A percentile compares a stretch with the other conserved stretches of the same genome.
Conservation (phyloP, 441 rosid genomes). For the Adansonia grandidieri region DNA sequence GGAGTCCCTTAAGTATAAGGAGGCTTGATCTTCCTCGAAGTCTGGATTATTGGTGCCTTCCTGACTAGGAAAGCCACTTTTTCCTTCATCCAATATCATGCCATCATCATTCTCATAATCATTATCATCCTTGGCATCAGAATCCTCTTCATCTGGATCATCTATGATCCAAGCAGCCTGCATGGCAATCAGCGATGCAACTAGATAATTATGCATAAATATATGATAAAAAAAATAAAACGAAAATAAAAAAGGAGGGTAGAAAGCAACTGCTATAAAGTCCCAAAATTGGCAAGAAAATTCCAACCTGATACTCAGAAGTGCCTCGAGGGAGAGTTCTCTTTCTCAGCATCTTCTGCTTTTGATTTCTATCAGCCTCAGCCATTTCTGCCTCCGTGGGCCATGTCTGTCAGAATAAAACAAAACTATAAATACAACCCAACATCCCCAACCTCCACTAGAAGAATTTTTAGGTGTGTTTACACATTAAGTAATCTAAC, state of each 20-base stretch:
- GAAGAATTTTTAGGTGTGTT: background rate
- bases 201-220: conserved; percentile 7
- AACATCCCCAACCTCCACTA: background rate
- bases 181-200: conserved; percentile 6
- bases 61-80: conserved; percentile 43
- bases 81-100: conserved; percentile 82
- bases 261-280: background rate
- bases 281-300: conserved; percentile 11
- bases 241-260: background rate
- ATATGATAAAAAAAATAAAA: background rate
- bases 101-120: conserved; percentile 53
- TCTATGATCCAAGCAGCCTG: conserved; percentile 99
- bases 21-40: conserved; percentile 68
- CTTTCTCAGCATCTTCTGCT: conserved; percentile 58
- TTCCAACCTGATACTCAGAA: conserved; percentile 88
- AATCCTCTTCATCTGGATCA: conserved; percentile 67
- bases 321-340: conserved; percentile 81
- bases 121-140: conserved; percentile 50
- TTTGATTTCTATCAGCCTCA: conserved; percentile 70
- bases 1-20: conserved; percentile 58
- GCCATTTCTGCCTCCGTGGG: conserved; percentile 96
- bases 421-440: conserved; percentile 3
- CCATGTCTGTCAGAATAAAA: conserved; percentile 69
- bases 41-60: conserved; percentile 44
- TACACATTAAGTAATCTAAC: conserved; percentile 7